phyloP scores from a whole-genome alignment of 2,329 filamentous ascomycete species.

The Penicillium fuscoglaucum region DNA sequence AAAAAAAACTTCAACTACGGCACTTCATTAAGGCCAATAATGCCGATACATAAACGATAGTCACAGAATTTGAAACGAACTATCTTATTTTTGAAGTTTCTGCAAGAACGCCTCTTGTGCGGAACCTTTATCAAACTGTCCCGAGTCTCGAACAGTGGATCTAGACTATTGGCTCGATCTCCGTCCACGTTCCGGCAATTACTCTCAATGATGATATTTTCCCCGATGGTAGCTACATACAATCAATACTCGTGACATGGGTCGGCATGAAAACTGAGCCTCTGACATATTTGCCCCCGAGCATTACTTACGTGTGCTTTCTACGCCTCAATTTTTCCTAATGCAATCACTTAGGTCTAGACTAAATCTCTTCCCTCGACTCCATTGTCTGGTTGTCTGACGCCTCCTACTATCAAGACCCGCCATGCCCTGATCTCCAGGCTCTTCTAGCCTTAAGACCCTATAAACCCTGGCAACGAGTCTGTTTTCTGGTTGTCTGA shows the following conservation, averaged over 20 bases:
- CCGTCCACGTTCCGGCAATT: background rate
- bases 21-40: background rate
- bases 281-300: background rate
- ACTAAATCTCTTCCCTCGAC: background rate
- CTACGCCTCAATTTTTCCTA: background rate
- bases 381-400: background rate
- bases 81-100: background rate
- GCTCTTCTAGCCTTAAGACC: background rate
- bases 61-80: background rate
- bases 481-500: background rate
- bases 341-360: background rate
- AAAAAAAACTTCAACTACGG: background rate
- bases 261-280: background rate
- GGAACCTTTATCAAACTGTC: background rate
- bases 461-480: background rate
- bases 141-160: background rate
- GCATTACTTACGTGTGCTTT: background rate
- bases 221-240: background rate
- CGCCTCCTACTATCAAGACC: background rate
- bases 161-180: background rate
- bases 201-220: background rate
- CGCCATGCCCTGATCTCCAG: background rate
- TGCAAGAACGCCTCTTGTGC: background rate
- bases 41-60: background rate
- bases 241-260: background rate